Conservation (phyloP, 768 basidiomycete genomes). For the Lyophyllum shimeji region DNA sequence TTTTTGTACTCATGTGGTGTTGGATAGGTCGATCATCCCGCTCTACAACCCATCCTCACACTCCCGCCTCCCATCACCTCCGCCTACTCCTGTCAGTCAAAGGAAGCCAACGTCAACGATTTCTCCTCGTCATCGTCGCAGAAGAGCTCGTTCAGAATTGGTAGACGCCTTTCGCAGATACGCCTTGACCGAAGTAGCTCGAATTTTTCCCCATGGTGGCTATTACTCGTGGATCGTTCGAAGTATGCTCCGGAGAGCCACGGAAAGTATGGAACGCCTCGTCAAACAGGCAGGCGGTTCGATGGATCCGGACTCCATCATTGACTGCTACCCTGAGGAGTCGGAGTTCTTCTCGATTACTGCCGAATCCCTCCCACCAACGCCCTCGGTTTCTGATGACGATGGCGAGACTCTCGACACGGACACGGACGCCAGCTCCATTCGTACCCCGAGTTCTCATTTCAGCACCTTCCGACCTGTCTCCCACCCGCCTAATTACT, state of each 20-base stretch:
- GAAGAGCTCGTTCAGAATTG: constrained; percentile 63
- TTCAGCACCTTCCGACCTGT: constrained; percentile 21
- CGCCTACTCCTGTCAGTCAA: constrained; percentile 27
- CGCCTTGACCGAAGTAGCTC: constrained; percentile 52
- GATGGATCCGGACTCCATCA: constrained; percentile 6
- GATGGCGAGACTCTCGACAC: constrained; percentile 36
- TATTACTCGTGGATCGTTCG: constrained; percentile 57
- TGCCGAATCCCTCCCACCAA: constrained; percentile 29
- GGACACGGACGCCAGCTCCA: constrained; percentile 48
- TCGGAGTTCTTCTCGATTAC: constrained; percentile 28
- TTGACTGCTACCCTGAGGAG: constrained; percentile 17
- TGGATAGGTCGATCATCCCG: constrained; percentile 25
- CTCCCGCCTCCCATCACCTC: constrained; percentile 28
- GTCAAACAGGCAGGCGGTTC: constrained; percentile 33
- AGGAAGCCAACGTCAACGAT: constrained; percentile 24
- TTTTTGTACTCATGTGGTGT: constrained; percentile 16
- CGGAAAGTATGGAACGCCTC: constrained; percentile 41
- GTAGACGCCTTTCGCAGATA: constrained; percentile 67
- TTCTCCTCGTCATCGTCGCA: constrained; percentile 47
- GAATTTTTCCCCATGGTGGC: constrained; percentile 33
- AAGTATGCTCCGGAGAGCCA: constrained; percentile 49
- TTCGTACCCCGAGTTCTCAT: constrained; percentile 44
- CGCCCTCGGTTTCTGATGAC: constrained; percentile 38
- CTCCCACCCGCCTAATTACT: constrained; percentile 22
- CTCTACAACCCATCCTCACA: constrained; percentile 32